Evolutionary conservation across 1,284 basidiomycete species (phyloP), one percentile per base, ranked within the genome.

Genomic region (Cutaneotrichosporon cutaneum): DNA sequence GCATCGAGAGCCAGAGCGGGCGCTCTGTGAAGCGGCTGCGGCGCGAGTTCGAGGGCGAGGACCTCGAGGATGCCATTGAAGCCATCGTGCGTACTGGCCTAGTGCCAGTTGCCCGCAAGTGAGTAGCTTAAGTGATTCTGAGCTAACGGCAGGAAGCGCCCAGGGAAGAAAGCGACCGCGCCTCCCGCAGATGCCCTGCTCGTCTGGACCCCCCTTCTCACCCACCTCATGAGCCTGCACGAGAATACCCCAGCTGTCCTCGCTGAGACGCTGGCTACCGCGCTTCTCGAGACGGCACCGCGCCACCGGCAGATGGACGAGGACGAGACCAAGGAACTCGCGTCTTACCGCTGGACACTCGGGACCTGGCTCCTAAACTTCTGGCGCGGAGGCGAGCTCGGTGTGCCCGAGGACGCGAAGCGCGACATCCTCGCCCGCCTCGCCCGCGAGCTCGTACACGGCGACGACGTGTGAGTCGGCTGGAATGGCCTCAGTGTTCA

Each of bases 21-120:
- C 55, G 70, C 61, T 61, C 77, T 65, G 72, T 70, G 63, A 63
- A 65, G 26, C 65, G 59, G 68, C 60, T 79, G n/a, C 64, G 66
- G 61, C 63, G 75, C 22, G 77, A 77, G 52, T 48, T 78, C n/a
- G 75, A 77, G 45, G 65, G 61, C 22, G 84, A 85, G 66, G 88
- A 88, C 66, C 73, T 72, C 32, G 75, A 91, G 51, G 88, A 90
- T 48, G 76, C 81, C n/a, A 76, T 94, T 0, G 87, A 85, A 62
- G 86, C 83, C 72, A 6, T 81, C 89, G 53, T 72, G 87, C 58
- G 85, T 83, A 63, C 85, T 82, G 72, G 90, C 85, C 79, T 94
- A 6, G 87, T 95, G 3, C 91, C 92, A 4, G 70, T 89, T 2
- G 88, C 90, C 0, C 88, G 87, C 77, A 91, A 87, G 92, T 92